phyloP scores from a whole-genome alignment of 441 rosid genomes.

The Monsonia emarginata region DNA sequence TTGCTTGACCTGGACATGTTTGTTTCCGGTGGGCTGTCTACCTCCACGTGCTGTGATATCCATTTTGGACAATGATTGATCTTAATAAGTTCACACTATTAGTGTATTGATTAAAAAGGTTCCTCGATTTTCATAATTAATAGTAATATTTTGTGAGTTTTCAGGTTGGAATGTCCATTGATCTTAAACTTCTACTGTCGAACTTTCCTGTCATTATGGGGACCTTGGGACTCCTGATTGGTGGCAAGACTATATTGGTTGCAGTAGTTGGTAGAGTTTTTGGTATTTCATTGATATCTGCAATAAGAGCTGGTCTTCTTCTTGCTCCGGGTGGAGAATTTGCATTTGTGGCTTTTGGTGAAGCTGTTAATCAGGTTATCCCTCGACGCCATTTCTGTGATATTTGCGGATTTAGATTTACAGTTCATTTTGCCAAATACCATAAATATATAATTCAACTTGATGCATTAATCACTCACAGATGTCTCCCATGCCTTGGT shows the following conservation, averaged over 20 bases:
- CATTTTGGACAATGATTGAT: conserved; percentile 4
- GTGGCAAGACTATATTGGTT: conserved; percentile 77
- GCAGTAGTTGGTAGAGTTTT: conserved; percentile 61
- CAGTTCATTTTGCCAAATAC: no score
- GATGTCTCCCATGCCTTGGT: not conserved
- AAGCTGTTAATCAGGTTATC: conserved; percentile 88
- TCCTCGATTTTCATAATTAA: conserved; percentile 22
- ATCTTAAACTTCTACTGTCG: conserved; percentile 85
- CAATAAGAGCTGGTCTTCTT: conserved; percentile 83
- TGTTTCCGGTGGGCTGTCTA: not conserved
- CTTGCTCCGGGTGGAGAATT: conserved; percentile 99
- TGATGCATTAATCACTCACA: not conserved
- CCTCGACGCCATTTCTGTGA: conserved; percentile 4
- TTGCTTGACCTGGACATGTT: not conserved
- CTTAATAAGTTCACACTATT: conserved; percentile 15
- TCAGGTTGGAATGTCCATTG: conserved; percentile 99
- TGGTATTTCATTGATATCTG: conserved; percentile 83
- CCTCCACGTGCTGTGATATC: not conserved
- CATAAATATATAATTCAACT: conserved; percentile 9
- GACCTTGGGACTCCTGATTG: conserved; percentile 73
- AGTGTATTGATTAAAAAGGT: conserved; percentile 14
- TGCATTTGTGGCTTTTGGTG: conserved; percentile 98
- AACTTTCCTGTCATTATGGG: conserved; percentile 79
- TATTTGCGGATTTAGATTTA: conserved; percentile 4
- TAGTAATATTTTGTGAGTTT: conserved; percentile 19